Evolutionary conservation across 306 rosid species (phyloP), one percentile per base, ranked within the genome.

Genomic region (Cicer yamashitae): DNA sequence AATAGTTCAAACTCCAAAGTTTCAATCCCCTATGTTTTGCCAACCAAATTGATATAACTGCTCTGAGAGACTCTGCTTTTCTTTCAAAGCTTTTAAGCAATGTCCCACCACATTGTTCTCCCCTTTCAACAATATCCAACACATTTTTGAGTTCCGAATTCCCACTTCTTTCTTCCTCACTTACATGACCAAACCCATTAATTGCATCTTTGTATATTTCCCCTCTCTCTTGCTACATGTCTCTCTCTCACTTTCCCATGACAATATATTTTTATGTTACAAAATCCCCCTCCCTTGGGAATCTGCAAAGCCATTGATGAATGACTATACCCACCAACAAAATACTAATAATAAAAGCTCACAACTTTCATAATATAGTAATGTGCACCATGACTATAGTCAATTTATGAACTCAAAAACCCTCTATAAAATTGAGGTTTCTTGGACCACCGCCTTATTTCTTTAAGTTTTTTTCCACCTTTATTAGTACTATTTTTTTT

Each of bases 301-400:
- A 92, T 89, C 89, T 81, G 91, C 90, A 85, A 85, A 69, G 90
- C 92, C 93, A 90, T 85, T 84, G 83, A 88, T 84, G 89, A 85
- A 85, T 84, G 86, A 87, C 94, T 30, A 77, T 84, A 72, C 84
- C 87, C 86, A 86, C 88, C 84, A 80, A 62, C 79, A 80, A 84
- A 66, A 70, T 74, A 52, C 39, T 70, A 71, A 76, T 75, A 77
- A 80, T 66, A 83, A 79, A 80, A 72, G 69, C 97, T 74, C 96
- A 81, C 86, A 77, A 80, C 90, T 87, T 84, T 79, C 77, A 62
- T 59, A 77, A 75, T 50, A 75, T 57, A 81, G 39, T 78, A 77
- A 83, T 85, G 84, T 89, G 83, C 92, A 87, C 82, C 85, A 78
- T 85, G 77, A 80, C 87, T 77, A 83, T 8, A 51, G 91, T 85